Conservation (phyloP, 2,329 filamentous ascomycete genomes). For the Arthrinium phaeospermum region DNA sequence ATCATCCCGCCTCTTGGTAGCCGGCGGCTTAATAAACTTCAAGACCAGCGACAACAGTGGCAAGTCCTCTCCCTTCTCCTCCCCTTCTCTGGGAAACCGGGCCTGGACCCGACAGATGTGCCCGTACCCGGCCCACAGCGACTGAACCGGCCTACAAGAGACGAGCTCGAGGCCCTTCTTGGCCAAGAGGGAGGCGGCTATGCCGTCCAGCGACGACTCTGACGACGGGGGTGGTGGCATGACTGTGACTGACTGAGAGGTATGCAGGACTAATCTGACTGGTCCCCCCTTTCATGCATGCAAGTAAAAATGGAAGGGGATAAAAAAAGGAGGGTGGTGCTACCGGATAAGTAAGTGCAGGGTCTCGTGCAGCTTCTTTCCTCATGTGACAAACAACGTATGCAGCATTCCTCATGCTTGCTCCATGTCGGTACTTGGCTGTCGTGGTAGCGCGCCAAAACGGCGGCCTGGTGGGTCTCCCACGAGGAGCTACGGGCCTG, state of each 20-base stretch:
- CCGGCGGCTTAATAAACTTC: constrained; percentile 64
- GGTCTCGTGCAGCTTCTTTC: background rate
- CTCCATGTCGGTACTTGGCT: background rate
- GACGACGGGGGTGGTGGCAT: background rate
- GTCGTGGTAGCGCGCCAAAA: background rate
- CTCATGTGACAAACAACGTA: background rate
- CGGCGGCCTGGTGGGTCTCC: constrained; percentile 6
- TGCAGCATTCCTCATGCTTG: background rate
- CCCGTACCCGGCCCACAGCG: constrained; percentile 58
- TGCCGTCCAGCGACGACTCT: constrained; percentile 17
- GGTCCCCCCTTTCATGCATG: background rate
- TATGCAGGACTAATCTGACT: background rate
- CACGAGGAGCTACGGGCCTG: background rate
- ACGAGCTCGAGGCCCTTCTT: constrained; percentile 43
- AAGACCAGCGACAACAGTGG: constrained; percentile 53
- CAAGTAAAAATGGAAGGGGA: background rate
- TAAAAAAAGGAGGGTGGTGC: background rate
- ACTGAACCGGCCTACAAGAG: constrained; percentile 46
- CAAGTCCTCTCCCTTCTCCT: constrained; percentile 23
- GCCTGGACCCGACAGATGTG: constrained; percentile 62
- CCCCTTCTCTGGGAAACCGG: constrained; percentile 32
- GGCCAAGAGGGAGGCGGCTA: constrained; percentile 22
- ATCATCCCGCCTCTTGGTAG: constrained; percentile 40
- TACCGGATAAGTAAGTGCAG: background rate
- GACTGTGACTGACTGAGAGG: background rate